These are phyloP conservation scores for Candida schatavii DNA, from an alignment of 805 yeast species.

Conservation along the genomic window DNA sequence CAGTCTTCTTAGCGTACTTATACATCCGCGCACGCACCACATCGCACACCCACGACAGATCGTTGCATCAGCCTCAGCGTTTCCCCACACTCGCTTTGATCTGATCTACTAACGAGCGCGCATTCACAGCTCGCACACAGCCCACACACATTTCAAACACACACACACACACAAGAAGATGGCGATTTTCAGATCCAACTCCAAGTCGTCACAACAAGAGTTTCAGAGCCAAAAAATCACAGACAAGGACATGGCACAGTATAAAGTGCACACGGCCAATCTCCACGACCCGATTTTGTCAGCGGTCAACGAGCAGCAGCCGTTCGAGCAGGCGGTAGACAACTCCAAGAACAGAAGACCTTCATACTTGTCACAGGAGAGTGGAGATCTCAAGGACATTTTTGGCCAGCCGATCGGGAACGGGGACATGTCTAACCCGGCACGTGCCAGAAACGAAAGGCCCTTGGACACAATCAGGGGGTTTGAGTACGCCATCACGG, in stretches of 20 bases:
- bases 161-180: constrained; percentile 9
- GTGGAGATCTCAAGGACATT: constrained; percentile 66
- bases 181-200: constrained; percentile 33
- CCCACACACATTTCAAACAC: no score
- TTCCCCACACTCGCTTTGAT: no score
- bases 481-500: constrained; percentile 92
- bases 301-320: constrained; percentile 95
- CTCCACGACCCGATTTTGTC: constrained; percentile 87
- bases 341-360: constrained; percentile 34
- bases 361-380: constrained; percentile 44
- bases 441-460: constrained; percentile 90
- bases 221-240: constrained; percentile 22
- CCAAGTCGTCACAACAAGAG: constrained; percentile 7
- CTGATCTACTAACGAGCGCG: no score
- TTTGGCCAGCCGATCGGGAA: constrained; percentile 78
- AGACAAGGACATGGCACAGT: constrained; percentile 31
- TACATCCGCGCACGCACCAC: no score
- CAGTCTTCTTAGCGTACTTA: no score
- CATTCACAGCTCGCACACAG: no score
- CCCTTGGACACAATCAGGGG: constrained; percentile 94
- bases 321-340: constrained; percentile 66
- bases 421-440: constrained; percentile 90
- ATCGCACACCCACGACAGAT: no score
- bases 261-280: constrained; percentile 64
- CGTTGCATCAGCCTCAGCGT: no score